Conservation (phyloP, 257 asterid genomes). For the Lycium barbarum region DNA sequence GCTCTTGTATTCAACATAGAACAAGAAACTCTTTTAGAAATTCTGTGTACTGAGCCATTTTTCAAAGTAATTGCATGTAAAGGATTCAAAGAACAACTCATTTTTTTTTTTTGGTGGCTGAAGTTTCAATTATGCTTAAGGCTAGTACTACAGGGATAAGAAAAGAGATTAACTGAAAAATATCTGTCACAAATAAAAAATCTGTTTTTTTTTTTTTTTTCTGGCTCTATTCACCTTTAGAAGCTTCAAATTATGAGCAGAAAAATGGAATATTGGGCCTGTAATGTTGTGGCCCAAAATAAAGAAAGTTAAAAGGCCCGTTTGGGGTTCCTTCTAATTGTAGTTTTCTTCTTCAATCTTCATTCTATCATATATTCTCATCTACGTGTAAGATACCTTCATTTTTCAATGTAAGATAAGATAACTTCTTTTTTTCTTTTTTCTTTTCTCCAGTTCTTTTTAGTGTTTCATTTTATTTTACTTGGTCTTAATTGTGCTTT, state of each 20-base stretch:
- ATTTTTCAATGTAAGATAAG: no score
- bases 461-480: neutral
- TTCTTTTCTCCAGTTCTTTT: neutral
- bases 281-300: neutral
- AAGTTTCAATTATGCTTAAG: neutral
- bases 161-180: neutral
- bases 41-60: conserved; percentile 41
- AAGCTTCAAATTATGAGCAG: neutral
- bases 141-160: conserved; percentile 8
- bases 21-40: conserved; percentile 45
- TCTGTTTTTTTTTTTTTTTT: neutral
- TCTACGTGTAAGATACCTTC: no score
- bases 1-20: conserved; percentile 57
- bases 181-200: conserved; percentile 23
- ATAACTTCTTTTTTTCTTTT: no score
- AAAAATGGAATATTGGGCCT: neutral
- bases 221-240: neutral
- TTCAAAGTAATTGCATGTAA: conserved; percentile 55
- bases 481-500: neutral
- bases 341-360: neutral
- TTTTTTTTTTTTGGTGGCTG: conserved; percentile 21
- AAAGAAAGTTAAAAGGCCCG: conserved; percentile 2
- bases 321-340: neutral
- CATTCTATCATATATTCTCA: no score
- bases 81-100: conserved; percentile 64